phyloP scores from a whole-genome alignment of 2,329 filamentous ascomycete genomes.

The Conoideocrella luteorostrata region DNA sequence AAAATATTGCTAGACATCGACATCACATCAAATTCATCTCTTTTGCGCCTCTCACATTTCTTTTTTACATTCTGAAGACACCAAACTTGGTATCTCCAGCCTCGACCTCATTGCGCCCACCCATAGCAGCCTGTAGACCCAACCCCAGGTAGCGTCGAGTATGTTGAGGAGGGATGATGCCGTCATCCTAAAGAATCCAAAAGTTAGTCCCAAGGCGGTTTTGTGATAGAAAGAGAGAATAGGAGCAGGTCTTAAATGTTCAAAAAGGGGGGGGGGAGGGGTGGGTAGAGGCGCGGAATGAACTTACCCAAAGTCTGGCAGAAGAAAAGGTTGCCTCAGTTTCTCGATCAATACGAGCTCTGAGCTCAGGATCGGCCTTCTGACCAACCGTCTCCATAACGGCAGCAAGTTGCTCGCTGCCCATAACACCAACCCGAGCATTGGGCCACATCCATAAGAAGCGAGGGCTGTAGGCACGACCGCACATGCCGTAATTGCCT shows the following conservation, averaged over 20 bases:
- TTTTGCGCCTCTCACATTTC: background rate
- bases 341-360: conserved; percentile 79
- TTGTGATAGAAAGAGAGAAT: too few relatives aligned
- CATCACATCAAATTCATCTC: background rate
- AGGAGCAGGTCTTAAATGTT: too few relatives aligned
- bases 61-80: conserved; percentile 70
- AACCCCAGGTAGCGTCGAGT: conserved; percentile 67
- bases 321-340: conserved; percentile 85
- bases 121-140: conserved; percentile 65
- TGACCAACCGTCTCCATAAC: conserved; percentile 96
- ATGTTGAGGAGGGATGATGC: conserved; percentile 71
- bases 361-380: conserved; percentile 71
- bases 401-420: conserved; percentile 78
- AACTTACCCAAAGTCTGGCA: conserved; percentile 77
- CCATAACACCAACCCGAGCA: conserved; percentile 95
- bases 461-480: conserved; percentile 82
- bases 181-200: conserved; percentile 73
- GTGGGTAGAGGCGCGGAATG: too few relatives aligned
- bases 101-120: conserved; percentile 56
- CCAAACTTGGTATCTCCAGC: conserved; percentile 65
- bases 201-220: too few relatives aligned
- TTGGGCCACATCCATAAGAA: conserved; percentile 98
- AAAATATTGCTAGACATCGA: background rate
- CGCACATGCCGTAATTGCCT: conserved; percentile 98
- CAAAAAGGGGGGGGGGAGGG: too few relatives aligned